Percentiles rank a stretch among this genome's conserved stretches.
Conservation (phyloP, 2,329 filamentous ascomycete genomes). For the Ilyonectria mors-panacis region DNA sequence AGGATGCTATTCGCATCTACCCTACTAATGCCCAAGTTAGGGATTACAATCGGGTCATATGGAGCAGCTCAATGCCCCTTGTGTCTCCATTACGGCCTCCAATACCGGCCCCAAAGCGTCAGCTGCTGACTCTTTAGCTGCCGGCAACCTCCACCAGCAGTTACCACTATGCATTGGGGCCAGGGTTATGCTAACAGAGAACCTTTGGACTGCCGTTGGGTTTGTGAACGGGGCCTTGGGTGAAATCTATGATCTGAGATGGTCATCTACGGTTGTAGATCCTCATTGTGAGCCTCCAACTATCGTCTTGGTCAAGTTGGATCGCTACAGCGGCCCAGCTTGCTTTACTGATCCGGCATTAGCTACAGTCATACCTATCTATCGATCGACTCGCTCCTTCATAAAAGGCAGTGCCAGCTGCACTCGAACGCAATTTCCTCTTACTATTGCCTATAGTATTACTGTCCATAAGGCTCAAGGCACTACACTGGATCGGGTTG, state of each 20-base stretch:
- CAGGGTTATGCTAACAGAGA: constrained; percentile 8
- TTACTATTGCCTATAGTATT: constrained; percentile 2
- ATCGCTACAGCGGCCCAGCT: neutral
- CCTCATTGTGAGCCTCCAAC: neutral
- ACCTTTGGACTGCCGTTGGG: neutral
- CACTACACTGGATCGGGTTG: neutral
- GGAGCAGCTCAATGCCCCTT: neutral
- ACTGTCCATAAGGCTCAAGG: constrained; percentile 1
- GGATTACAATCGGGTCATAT: constrained; percentile 4
- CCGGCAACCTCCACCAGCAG: neutral
- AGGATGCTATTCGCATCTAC: neutral
- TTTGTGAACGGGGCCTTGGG: constrained; percentile 4
- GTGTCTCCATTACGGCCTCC: neutral
- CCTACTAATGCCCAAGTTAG: neutral
- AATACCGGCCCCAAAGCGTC: neutral
- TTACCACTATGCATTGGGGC: constrained; percentile 4
- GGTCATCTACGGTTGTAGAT: neutral
- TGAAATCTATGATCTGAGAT: neutral
- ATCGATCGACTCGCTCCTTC: neutral
- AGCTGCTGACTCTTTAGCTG: neutral
- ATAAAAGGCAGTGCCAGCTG: neutral
- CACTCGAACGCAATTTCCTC: neutral
- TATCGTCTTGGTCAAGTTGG: neutral
- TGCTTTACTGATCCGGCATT: neutral
- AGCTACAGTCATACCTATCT: neutral